Evolutionary conservation across 306 rosid genomes (phyloP), one percentile per base, ranked within the genome.

Genomic region (Sesbania bispinosa): DNA sequence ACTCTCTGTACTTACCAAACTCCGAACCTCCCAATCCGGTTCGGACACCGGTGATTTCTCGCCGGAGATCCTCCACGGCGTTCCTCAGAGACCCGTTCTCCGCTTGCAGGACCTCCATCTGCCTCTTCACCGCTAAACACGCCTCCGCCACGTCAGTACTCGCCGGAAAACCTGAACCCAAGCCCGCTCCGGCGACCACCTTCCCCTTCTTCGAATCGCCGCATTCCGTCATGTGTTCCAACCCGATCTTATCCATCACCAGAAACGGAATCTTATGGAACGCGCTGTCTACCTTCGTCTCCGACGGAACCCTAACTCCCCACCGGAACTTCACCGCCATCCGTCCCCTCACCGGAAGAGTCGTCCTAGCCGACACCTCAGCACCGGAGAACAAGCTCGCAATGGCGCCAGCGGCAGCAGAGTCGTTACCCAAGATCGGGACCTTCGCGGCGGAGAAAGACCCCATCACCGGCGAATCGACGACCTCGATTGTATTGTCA

Each of bases 221-320:
- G 3, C 74, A 77, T 43, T 88, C 93, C 83, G 81, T 80, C 81
- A 83, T 79, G 85, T 83, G 97, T 60, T 94, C 98, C 51, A 94
- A 62, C 30, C 95, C 95, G 52, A 94, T 87, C 89, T 94, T 94
- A 70, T 90, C 90, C 96, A 94, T 77, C 74, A 88, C 94, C 77
- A 94, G 68, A 60, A 89, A 86, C 62, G 98, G 97, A 65, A 86
- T 79, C 62, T 82, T 84, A 73, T 67, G 87, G 20, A 86, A 80
- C 47, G 86, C 76, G 13, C 26, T 60, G 10, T 26, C 39, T 0
- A 52, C 74, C 79, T 80, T 84, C 45, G 69, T 1, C 71, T 86
- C 95, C 16, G 88, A 77, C 42, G 97, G 95, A 67, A 87, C 83
- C 89, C 89, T 84, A 47, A 90, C 86, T 0, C 95, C 98, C 97